These are phyloP conservation scores for Quercus agrifolia DNA, from an alignment of 306 rosid genomes.

Conservation along the genomic window DNA sequence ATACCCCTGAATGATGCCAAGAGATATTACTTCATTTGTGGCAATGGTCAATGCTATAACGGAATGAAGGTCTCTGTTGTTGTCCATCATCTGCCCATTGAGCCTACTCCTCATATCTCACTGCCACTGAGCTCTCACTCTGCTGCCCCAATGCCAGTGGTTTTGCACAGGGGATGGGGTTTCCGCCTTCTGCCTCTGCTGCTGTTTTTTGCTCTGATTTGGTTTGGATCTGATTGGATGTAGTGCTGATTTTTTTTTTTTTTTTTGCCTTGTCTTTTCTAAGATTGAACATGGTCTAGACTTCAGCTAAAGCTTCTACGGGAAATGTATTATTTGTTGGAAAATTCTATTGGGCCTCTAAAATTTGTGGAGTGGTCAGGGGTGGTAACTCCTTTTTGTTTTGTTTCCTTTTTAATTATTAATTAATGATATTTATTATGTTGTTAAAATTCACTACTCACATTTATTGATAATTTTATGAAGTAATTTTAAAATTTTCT, in stretches of 20 bases:
- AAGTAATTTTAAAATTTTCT: too few species aligned
- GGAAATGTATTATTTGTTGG: neutral
- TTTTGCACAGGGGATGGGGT: slow-evolving; percentile 11
- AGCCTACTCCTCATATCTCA: neutral
- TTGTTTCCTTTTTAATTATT: too few species aligned
- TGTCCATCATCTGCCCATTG: slow-evolving; percentile 65
- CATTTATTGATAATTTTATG: too few species aligned
- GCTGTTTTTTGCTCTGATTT: slow-evolving; percentile 23
- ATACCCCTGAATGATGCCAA: slow-evolving; percentile 47
- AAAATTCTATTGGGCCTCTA: neutral
- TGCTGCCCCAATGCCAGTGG: slow-evolving; percentile 16
- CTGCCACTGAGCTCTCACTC: slow-evolving; percentile 1
- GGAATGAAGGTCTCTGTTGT: slow-evolving; percentile 80
- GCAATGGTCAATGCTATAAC: slow-evolving; percentile 80
- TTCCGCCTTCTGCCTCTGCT: slow-evolving; percentile 1
- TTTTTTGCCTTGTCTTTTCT: neutral
- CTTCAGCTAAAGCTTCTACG: neutral
- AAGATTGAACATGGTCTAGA: neutral
- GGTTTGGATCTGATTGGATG: slow-evolving; percentile 34
- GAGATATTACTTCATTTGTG: slow-evolving; percentile 82
- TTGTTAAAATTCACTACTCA: too few species aligned
- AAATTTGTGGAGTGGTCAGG: too few species aligned
- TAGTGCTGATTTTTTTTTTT: slow-evolving; percentile 22
- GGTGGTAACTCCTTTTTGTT: too few species aligned
- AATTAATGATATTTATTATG: too few species aligned